Conservation (phyloP, 2,329 filamentous ascomycete species). For the Byssochlamys sp. region DNA sequence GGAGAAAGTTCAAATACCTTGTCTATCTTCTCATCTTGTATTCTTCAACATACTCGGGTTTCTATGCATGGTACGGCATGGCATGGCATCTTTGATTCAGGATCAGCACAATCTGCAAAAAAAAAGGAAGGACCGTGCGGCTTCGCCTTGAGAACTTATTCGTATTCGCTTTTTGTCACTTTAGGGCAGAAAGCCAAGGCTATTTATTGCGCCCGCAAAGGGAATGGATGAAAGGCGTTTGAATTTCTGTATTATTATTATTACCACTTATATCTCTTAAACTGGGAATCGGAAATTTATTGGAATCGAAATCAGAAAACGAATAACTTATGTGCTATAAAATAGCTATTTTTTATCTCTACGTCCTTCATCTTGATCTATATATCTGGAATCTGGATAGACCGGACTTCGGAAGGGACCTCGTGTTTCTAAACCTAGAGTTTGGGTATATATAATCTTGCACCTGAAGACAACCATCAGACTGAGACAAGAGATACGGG, state of each 20-base stretch:
- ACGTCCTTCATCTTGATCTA: too few relatives aligned
- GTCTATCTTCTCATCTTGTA: not conserved
- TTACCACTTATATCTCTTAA: not conserved
- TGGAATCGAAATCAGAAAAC: not conserved
- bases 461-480: too few relatives aligned
- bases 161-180: not conserved
- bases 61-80: not conserved
- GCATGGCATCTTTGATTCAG: not conserved
- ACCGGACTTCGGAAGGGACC: too few relatives aligned
- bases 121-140: not conserved
- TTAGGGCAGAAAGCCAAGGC: not conserved
- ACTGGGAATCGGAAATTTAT: not conserved
- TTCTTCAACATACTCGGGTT: not conserved
- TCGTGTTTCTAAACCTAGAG: too few relatives aligned
- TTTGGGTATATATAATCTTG: too few relatives aligned
- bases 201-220: not conserved
- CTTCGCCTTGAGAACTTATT: not conserved
- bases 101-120: not conserved
- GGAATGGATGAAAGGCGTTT: not conserved
- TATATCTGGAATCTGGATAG: too few relatives aligned
- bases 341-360: too few relatives aligned
- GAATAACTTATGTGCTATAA: not conserved
- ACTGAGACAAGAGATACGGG: too few relatives aligned
- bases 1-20: not conserved
- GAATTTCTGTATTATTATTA: not conserved